Evolutionary conservation across 441 rosid species (phyloP), one percentile per base, ranked within the genome.

Genomic region (Adansonia gregorii): DNA sequence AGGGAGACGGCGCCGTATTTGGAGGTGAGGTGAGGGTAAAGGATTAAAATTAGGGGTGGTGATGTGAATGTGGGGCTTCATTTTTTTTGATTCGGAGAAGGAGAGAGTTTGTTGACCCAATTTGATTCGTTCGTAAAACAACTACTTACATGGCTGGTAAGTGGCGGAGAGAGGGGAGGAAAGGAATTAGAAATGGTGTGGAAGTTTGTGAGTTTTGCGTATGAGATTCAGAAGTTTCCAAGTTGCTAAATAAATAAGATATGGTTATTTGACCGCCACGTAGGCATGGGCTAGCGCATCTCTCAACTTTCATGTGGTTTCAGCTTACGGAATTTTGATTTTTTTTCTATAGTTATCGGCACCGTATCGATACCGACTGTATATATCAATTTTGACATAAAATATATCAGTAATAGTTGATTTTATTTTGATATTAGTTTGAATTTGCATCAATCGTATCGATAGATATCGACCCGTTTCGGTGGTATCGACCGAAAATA

Each of bases 11-110:
- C 77, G 68, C 27, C 24, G 68, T 19, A 8, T 14, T 24, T 15
- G 22, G 0, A 22, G n/a, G n/a, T 45, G 14, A 27, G 69, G 58
- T 61, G 77, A 60, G 19, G 54, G 4, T 60, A 41, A 8, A 8
- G 46, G 69, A 15, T 48, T 61, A 48, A 10, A 46, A 61, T 59
- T 74, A 46, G 68, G 60, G 24, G 69, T 24, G 74, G 31, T 3
- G 46, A 31, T 71, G 27, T 22, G 46, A 46, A 12, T 2, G 41
- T 69, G 69, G 60, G 79, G 58, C 51, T 45, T 69, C 79, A 77
- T 69, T 19, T 11, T 20, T 9, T 31, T n/a, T 35, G 11, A 56
- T 10, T 12, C 2, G 72, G n/a, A 43, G 54, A 20, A 43, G 71
- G 11, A 43, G 35, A 67, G 72, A 17, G 22, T 0, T n/a, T 15